phyloP scores from a whole-genome alignment of 2,329 filamentous ascomycete genomes.

The Xylariaceae sp. region DNA sequence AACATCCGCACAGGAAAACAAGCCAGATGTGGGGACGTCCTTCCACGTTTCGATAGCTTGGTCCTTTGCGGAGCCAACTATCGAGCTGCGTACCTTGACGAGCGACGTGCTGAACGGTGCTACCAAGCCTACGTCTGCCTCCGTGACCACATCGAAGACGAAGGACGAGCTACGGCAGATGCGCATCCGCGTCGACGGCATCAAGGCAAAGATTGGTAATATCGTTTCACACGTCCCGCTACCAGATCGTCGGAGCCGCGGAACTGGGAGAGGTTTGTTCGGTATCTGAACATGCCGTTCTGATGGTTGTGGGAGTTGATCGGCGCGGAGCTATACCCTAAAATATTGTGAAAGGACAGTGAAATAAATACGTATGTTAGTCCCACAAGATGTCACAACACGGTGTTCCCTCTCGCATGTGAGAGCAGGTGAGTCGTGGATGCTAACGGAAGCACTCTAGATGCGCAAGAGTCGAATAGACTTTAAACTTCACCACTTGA shows the following conservation, averaged over 20 bases:
- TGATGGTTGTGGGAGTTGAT: too few species aligned
- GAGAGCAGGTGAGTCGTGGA: too few species aligned
- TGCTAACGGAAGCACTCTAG: too few species aligned
- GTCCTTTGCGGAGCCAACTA: conserved; percentile 58
- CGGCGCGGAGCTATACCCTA: too few species aligned
- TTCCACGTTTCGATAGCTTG: conserved; percentile 93
- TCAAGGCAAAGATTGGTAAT: conserved; percentile 77
- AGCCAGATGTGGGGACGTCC: conserved; percentile 35
- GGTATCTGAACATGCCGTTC: conserved; percentile 5
- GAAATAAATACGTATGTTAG: too few species aligned
- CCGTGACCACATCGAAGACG: not conserved
- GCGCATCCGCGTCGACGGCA: conserved; percentile 50
- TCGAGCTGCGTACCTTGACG: conserved; percentile 39
- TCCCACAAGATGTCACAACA: too few species aligned
- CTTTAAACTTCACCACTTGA: too few species aligned
- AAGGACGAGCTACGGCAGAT: conserved; percentile 29
- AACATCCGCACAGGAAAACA: conserved; percentile 2
- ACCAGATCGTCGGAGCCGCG: conserved; percentile 5
- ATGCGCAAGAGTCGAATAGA: too few species aligned
- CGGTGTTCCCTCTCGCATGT: too few species aligned
- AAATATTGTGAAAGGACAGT: too few species aligned
- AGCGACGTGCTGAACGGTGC: conserved; percentile 23
- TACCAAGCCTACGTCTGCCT: not conserved
- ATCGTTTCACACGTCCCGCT: conserved; percentile 51
- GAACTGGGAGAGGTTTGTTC: conserved; percentile 11